Percentiles rank a stretch among this genome's conserved stretches.
phyloP scores from a whole-genome alignment of 1,284 basidiomycete genomes.

The Leccinum pallidistipes region DNA sequence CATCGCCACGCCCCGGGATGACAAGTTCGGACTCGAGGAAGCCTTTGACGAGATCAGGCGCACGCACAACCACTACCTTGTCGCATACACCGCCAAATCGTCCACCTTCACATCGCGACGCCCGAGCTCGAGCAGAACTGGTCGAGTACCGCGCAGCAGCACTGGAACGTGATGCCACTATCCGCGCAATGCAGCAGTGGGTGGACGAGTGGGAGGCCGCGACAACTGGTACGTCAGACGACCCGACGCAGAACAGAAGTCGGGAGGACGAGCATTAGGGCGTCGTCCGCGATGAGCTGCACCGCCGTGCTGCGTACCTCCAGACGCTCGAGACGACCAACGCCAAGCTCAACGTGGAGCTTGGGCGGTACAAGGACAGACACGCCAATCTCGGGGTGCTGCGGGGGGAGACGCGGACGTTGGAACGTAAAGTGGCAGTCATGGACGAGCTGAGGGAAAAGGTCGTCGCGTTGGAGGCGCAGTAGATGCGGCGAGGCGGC shows the following conservation, averaged over 20 bases:
- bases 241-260: conserved; percentile 12
- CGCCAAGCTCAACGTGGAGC: conserved; percentile 52
- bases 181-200: conserved; percentile 49
- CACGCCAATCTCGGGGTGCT: conserved; percentile 67
- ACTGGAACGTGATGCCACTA: conserved; percentile 41
- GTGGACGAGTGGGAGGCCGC: conserved; percentile 38
- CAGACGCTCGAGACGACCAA: conserved; percentile 66
- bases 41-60: too few relatives aligned
- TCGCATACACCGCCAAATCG: too few relatives aligned
- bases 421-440: conserved; percentile 54
- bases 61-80: too few relatives aligned
- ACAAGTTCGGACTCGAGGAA: too few relatives aligned
- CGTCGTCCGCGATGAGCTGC: conserved; percentile 61
- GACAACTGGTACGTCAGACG: conserved; percentile 5
- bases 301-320: conserved; percentile 60
- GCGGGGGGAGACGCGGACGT: conserved; percentile 68
- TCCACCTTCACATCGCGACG: too few relatives aligned
- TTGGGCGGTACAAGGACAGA: conserved; percentile 53
- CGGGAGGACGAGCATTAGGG: conserved; percentile 52
- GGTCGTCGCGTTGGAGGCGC: conserved; percentile 53
- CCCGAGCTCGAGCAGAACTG: conserved; percentile 46
- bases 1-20: too few relatives aligned
- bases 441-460: conserved; percentile 58
- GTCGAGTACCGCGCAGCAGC: conserved; percentile 41
- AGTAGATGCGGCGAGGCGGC: conserved; percentile 42